These are phyloP conservation scores for Fusarium udum DNA, from an alignment of 2,329 filamentous ascomycete species.

Conservation along the genomic window DNA sequence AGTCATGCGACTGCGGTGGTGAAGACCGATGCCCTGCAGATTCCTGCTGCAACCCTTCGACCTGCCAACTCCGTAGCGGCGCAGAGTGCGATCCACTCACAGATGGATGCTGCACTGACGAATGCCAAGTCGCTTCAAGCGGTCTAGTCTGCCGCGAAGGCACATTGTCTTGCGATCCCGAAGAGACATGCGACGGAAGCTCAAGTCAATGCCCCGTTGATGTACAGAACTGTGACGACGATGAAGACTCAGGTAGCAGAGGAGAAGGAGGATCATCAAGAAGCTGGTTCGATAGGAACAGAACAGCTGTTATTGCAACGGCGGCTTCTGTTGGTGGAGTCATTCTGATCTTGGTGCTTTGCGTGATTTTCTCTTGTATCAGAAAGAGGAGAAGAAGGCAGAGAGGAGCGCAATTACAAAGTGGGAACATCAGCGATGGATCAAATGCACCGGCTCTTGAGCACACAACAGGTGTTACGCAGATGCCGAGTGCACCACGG, in stretches of 20 bases:
- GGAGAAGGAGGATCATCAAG: not conserved
- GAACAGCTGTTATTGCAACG: conserved; percentile 20
- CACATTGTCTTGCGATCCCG: conserved; percentile 5
- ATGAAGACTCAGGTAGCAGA: not conserved
- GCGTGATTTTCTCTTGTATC: not conserved
- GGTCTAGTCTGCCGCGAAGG: conserved; percentile 11
- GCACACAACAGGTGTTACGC: not conserved
- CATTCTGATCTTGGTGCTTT: not conserved
- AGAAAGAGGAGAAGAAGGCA: not conserved
- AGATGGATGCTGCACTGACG: conserved; percentile 22
- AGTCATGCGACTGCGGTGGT: conserved; percentile 25
- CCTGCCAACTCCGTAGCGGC: conserved; percentile 6
- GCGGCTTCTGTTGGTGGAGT: conserved; percentile 21
- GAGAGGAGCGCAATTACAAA: not conserved
- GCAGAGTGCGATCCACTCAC: conserved; percentile 18
- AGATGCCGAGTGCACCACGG: not conserved
- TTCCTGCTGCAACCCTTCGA: conserved; percentile 21
- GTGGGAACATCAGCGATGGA: conserved; percentile 4
- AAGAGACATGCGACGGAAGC: conserved; percentile 20
- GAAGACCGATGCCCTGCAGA: not conserved
- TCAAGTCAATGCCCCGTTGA: conserved; percentile 21
- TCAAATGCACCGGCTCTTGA: not conserved
- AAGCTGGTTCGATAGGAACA: conserved; percentile 27
- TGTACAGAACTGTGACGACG: not conserved
- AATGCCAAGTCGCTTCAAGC: conserved; percentile 7